Base-by-base conservation (phyloP, 129 eudicot species). In the Arctium minus region DNA sequence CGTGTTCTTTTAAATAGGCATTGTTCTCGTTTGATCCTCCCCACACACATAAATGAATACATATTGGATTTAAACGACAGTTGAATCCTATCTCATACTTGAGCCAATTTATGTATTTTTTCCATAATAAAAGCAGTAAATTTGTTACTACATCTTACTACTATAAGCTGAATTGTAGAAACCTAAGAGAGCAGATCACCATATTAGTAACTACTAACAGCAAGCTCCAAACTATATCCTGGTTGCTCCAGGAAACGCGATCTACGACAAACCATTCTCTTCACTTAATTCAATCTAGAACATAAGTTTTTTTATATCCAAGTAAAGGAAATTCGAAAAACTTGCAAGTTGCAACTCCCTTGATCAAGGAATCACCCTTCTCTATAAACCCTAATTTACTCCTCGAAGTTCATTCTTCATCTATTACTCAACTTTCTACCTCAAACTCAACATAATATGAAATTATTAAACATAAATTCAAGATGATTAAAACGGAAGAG, bases 61-160 rank as follows among this genome's bases (percentile, higher is more conserved):
- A 70, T 44, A 42, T 35, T 31, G 8, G 9, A 31, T 46, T 70
- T 71, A 29, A 42, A 15, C n/a, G 10, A 2, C 81, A 35, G 36
- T 39, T 77, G 22, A 1, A 44, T 56, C 38, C 71, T 64, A 79
- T 17, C 67, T 79, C 82, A 17, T 29, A 39, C 83, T 30, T 78
- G 48, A 32, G 11, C 60, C 29, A 64, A 22, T 37, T 15, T 38
- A 32, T 35, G 56, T 22, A 29, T 6, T 78, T 78, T 35, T 53
- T 15, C 9, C 46, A 48, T 48, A 46, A 12, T 75, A 75, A 27
- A 64, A 7, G 35, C 44, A 50, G 44, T 7, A 15, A 60, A 77
- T n/a, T 33, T 9, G 11, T 33, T 35, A 60, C 80, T 53, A 33
- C 35, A 77, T 77, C 50, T 60, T 36, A 60, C 18, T 56, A 60